Conservation (phyloP, 805 yeast species). For the Starmerella vitae region DNA sequence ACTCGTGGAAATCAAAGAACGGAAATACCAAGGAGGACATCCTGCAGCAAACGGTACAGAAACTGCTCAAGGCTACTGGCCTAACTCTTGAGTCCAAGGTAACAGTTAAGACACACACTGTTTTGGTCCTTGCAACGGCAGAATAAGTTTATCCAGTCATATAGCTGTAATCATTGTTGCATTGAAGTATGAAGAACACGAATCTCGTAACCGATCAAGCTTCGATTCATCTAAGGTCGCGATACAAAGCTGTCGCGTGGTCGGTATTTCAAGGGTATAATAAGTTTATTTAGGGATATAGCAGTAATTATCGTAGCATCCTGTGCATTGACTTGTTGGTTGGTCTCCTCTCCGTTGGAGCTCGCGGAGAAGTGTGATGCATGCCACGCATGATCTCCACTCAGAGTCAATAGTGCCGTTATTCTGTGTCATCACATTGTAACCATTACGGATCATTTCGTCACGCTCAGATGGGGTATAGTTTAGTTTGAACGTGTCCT, state of each 20-base stretch:
- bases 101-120: conserved; percentile 38
- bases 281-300: background rate
- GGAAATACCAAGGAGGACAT: conserved; percentile 34
- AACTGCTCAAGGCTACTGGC: conserved; percentile 33
- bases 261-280: too few species aligned
- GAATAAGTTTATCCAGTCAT: background rate
- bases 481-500: conserved; percentile 49
- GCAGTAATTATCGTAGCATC: conserved; percentile 56
- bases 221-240: too few species aligned
- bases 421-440: conserved; percentile 46
- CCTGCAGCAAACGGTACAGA: conserved; percentile 36
- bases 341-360: conserved; percentile 48
- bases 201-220: too few species aligned
- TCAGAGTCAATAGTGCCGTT: conserved; percentile 50
- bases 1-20: conserved; percentile 41
- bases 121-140: conserved; percentile 18
- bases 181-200: too few species aligned
- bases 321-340: conserved; percentile 50
- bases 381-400: conserved; percentile 58
- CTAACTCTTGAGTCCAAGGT: conserved; percentile 37
- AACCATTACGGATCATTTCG: conserved; percentile 53
- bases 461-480: conserved; percentile 44
- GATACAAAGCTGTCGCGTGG: too few species aligned
- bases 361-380: conserved; percentile 63
- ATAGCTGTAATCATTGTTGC: conserved; percentile 51